A percentile compares a stretch with the other conserved stretches of the same genome.
phyloP scores from a whole-genome alignment of 2,329 filamentous ascomycete genomes.

The Pestalotiopsis fici region DNA sequence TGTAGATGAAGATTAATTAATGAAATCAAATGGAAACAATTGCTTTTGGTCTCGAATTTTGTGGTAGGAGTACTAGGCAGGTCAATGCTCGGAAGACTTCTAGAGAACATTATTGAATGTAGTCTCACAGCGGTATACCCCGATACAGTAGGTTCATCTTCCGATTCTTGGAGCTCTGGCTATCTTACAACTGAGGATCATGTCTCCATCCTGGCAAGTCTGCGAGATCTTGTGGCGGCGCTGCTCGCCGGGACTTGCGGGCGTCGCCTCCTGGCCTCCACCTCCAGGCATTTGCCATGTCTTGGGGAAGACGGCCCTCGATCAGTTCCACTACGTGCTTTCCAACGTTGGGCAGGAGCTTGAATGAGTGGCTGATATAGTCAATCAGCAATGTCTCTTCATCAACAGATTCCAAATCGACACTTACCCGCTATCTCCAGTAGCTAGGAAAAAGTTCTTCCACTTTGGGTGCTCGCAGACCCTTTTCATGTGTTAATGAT shows the following conservation, averaged over 20 bases:
- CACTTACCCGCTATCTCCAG: conserved; percentile 46
- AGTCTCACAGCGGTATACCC: too few species aligned
- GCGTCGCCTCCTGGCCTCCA: conserved; percentile 48
- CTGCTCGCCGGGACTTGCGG: conserved; percentile 38
- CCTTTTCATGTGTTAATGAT: too few species aligned
- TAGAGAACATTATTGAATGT: too few species aligned
- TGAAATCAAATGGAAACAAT: neutral
- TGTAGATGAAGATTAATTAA: neutral
- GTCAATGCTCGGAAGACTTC: too few species aligned
- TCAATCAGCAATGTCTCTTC: neutral
- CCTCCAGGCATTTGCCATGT: conserved; percentile 41
- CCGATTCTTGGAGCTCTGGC: too few species aligned
- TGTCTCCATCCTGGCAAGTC: conserved; percentile 46
- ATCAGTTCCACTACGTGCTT: conserved; percentile 47
- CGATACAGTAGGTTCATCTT: too few species aligned
- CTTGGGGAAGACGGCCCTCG: conserved; percentile 37
- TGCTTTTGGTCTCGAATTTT: too few species aligned
- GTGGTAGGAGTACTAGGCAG: too few species aligned
- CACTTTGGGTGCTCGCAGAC: conserved; percentile 37
- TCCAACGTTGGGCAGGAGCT: conserved; percentile 45
- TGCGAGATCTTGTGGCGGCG: conserved; percentile 42
- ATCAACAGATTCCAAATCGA: neutral
- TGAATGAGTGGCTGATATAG: conserved; percentile 41
- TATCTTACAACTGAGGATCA: conserved; percentile 11
- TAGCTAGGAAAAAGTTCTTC: conserved; percentile 47